Evolutionary conservation across 257 asterid genomes (phyloP).

Genomic region (Echium plantagineum): DNA sequence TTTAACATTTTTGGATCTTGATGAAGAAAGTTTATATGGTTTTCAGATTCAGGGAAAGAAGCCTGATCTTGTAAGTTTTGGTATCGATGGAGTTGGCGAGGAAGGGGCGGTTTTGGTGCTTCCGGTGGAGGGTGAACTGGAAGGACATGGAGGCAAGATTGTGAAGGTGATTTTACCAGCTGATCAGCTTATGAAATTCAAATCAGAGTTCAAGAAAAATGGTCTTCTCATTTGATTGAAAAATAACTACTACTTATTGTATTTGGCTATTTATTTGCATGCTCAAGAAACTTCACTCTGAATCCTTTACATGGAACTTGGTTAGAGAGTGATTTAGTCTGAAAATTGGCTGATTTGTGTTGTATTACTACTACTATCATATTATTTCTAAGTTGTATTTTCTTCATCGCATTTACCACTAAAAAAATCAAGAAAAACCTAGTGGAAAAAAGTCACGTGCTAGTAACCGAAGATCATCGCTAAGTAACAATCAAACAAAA

Average conservation of each 20-base stretch:
- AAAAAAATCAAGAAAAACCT: no score
- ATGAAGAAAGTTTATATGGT: slow-evolving; percentile 30
- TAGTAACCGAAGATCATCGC: no score
- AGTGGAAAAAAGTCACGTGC: no score
- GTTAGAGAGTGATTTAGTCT: no score
- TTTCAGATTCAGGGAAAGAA: slow-evolving; percentile 37
- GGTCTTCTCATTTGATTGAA: slow-evolving; percentile 25
- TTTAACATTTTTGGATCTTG: slow-evolving; percentile 50
- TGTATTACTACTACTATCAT: no score
- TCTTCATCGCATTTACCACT: no score
- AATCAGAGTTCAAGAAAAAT: slow-evolving; percentile 40
- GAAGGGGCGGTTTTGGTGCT: slow-evolving; percentile 58
- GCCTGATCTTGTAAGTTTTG: slow-evolving; percentile 34
- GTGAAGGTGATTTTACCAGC: slow-evolving; percentile 47
- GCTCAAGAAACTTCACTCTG: not conserved
- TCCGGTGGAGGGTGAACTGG: slow-evolving; percentile 27
- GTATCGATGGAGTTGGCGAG: slow-evolving; percentile 63
- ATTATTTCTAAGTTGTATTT: no score
- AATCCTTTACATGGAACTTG: no score
- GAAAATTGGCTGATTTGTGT: no score
- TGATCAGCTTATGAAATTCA: slow-evolving; percentile 39
- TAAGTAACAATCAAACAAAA: no score
- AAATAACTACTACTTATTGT: no score
- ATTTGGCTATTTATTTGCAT: not conserved
- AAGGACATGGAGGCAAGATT: no score